Base-by-base conservation (phyloP, 2,329 filamentous ascomycete genomes). In the Arthroderma uncinatum region DNA sequence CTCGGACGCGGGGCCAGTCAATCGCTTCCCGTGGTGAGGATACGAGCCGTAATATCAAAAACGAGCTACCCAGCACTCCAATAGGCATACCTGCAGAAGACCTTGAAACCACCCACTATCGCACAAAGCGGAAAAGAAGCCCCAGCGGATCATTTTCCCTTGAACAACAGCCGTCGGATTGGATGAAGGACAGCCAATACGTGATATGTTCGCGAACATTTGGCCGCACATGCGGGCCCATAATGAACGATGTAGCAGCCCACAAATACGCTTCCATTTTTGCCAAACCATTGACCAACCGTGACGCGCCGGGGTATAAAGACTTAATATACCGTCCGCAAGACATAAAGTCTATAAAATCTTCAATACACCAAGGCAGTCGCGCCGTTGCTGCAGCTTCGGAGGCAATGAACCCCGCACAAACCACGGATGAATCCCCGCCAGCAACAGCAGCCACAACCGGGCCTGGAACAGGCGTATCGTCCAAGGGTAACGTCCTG, bases 261-360 rank as follows among this genome's bases (percentile, higher is more conserved):
- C 87, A 91, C 68, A 85, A 86, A 34, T 82, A 87, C 63, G 87
- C 86, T 48, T 89, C 87, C 62, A 88, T 89, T 71, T 92, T 92
- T 66, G 84, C 85, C 28, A 84, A 84, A 56, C 84, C 85, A 1
- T 79, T 92, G 53, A 85, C 86, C 9, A 85, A 89, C 62, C 81
- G 81, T 37, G 84, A 89, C 64, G 87, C 87, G 0, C 87, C 87
- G 0, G 86, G 86, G 4, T 92, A 92, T 66, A 82, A 80, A 60
- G 82, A 83, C 61, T 80, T 90, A 55, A 85, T 92, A 40, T 78
- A 87, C 56, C 82, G 85, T 53, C 85, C 87, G 0, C 85, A 89
- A 66, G 86, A 91, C 66, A 79, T 92, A 52, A 90, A 88, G 62
- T 84, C 82, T 1, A 89, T 92, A 63, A 85, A 86, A 60, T 80